A percentile compares a stretch with the other conserved stretches of the same genome.
phyloP scores from a whole-genome alignment of 768 basidiomycete species.

The Myochromella boudieri region DNA sequence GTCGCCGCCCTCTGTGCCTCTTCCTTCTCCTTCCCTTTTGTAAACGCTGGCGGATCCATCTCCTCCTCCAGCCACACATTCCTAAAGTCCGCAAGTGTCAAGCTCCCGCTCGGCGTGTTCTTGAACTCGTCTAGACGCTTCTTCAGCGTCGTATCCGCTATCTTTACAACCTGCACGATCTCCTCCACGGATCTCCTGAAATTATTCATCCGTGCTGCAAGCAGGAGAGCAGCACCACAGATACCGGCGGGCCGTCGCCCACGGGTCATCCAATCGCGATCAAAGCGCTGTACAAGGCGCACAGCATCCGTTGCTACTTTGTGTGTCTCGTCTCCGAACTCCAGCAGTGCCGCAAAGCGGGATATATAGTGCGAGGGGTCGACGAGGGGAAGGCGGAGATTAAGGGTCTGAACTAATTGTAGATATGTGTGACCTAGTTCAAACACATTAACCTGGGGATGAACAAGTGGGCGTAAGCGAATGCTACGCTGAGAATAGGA shows the following conservation, averaged over 20 bases:
- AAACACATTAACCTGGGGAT: slow-evolving; percentile 98
- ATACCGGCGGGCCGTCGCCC: slow-evolving; percentile 96
- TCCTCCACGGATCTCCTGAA: slow-evolving; percentile 92
- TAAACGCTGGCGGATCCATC: slow-evolving; percentile 89
- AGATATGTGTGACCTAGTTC: slow-evolving; percentile 96
- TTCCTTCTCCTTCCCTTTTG: slow-evolving; percentile 71
- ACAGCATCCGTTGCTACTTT: slow-evolving; percentile 92
- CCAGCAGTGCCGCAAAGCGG: slow-evolving; percentile 90
- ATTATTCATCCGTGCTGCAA: slow-evolving; percentile 98
- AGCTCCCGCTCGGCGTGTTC: slow-evolving; percentile 77
- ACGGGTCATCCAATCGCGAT: slow-evolving; percentile 95
- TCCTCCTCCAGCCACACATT: slow-evolving; percentile 90
- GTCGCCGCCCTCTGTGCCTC: slow-evolving; percentile 48
- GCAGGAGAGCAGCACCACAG: slow-evolving; percentile 91
- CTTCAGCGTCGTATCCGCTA: slow-evolving; percentile 91
- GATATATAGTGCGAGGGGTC: slow-evolving; percentile 97
- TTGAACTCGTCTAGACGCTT: slow-evolving; percentile 96
- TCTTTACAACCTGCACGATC: slow-evolving; percentile 98
- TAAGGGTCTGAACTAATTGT: slow-evolving; percentile 86
- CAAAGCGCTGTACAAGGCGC: slow-evolving; percentile 89
- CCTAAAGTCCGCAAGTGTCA: slow-evolving; percentile 89
- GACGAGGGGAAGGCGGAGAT: slow-evolving; percentile 82
- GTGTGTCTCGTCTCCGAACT: slow-evolving; percentile 93
- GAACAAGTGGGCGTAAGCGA: neutral
- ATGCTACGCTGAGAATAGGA: neutral